Evolutionary conservation across 2,329 filamentous ascomycete genomes (phyloP).

Genomic region (Fusarium mangiferae): DNA sequence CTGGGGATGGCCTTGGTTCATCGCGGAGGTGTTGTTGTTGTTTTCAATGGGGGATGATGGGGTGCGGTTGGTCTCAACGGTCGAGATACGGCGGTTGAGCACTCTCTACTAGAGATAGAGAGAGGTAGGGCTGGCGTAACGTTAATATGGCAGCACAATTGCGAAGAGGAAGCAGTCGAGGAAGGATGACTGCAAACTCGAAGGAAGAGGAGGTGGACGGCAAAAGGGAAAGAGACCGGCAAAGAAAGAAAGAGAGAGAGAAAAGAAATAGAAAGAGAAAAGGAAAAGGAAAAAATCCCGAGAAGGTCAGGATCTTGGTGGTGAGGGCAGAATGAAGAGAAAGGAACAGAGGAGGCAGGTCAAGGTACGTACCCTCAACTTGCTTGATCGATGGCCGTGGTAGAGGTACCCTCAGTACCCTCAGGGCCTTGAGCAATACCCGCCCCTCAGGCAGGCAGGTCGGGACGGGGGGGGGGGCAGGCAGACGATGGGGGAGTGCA

Average conservation of each 20-base stretch:
- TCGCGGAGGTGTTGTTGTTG: conserved; percentile 58
- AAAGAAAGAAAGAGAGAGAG: conserved; percentile 40
- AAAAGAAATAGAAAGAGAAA: conserved; percentile 40
- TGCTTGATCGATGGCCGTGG: conserved; percentile 14
- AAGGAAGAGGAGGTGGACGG: conserved; percentile 51
- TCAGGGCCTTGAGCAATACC: conserved; percentile 38
- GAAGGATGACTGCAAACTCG: conserved; percentile 64
- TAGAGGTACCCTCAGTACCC: conserved; percentile 25
- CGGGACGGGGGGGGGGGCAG: conserved; percentile 38
- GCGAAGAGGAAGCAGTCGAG: conserved; percentile 59
- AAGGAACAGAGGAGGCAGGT: conserved; percentile 42
- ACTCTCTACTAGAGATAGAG: not conserved
- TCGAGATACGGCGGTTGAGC: not conserved
- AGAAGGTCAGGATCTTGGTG: conserved; percentile 45
- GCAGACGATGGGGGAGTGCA: conserved; percentile 32
- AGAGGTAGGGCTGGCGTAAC: conserved; percentile 13
- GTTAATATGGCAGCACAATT: conserved; percentile 24
- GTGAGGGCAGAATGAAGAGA: conserved; percentile 42
- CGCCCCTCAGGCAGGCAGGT: conserved; percentile 35
- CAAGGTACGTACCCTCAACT: conserved; percentile 41
- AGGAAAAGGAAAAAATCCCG: conserved; percentile 35
- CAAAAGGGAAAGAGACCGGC: conserved; percentile 37
- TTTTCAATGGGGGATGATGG: conserved; percentile 24
- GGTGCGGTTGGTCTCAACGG: not conserved
- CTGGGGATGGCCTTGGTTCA: conserved; percentile 75